A percentile compares a stretch with the other conserved stretches of the same genome.
phyloP scores from a whole-genome alignment of 2,329 filamentous ascomycete species.

The Tympanopsis confertula region DNA sequence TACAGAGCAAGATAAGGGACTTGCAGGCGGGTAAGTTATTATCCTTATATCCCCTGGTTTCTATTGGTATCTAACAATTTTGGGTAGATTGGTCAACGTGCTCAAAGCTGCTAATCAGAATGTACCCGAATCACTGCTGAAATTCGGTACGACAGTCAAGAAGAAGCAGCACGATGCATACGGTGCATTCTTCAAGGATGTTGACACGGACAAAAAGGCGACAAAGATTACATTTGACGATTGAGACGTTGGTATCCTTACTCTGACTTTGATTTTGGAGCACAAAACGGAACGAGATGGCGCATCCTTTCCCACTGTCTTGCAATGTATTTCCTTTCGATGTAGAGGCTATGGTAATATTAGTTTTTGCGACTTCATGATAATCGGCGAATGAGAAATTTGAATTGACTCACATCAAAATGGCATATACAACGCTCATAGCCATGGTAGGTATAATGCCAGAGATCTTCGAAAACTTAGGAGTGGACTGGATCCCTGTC shows the following conservation, averaged over 20 bases:
- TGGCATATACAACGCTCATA: neutral
- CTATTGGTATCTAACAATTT: conserved; percentile 2
- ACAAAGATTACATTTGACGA: conserved; percentile 1
- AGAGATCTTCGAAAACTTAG: no score
- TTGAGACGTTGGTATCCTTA: neutral
- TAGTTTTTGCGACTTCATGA: neutral
- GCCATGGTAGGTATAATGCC: neutral
- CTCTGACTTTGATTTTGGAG: neutral
- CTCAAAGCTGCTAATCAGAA: conserved; percentile 53
- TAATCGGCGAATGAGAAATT: no score
- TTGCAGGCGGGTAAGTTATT: conserved; percentile 41
- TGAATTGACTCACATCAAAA: neutral
- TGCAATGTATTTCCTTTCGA: neutral
- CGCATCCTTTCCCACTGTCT: neutral
- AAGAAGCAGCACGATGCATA: conserved; percentile 62
- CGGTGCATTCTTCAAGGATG: conserved; percentile 55
- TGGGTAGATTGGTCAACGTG: conserved; percentile 44
- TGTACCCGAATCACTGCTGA: conserved; percentile 53
- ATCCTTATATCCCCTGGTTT: conserved; percentile 1
- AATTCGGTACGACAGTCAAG: conserved; percentile 61
- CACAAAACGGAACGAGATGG: no score
- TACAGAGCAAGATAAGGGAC: conserved; percentile 53
- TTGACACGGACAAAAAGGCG: conserved; percentile 20
- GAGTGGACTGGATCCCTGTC: no score
- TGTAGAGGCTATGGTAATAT: neutral